phyloP scores from a whole-genome alignment of 2,329 filamentous ascomycete genomes.

The Tricladium varicosporioides region DNA sequence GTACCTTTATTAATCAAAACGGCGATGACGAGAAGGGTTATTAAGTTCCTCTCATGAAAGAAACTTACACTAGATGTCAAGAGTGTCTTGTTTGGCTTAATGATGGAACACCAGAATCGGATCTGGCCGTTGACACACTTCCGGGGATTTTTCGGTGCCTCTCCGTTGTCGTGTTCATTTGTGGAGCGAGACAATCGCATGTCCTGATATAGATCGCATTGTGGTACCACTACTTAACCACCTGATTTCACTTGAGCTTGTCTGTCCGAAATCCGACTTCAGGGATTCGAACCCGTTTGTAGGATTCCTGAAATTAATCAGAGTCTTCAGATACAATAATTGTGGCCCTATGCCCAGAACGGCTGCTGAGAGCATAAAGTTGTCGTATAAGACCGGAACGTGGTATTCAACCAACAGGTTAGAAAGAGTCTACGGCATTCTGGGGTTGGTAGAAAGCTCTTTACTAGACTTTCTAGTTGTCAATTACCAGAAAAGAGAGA shows the following conservation, averaged over 20 bases:
- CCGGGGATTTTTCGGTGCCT: not conserved
- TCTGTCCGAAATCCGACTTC: not conserved
- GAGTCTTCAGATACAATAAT: not conserved
- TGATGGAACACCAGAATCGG: not conserved
- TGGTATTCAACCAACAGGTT: not conserved
- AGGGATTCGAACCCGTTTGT: not conserved
- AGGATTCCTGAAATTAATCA: not conserved
- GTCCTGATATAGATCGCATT: not conserved
- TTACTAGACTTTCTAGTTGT: not conserved
- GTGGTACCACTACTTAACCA: conserved; percentile 1
- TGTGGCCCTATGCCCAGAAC: not conserved
- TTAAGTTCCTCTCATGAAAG: conserved; percentile 1
- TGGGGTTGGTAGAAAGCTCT: conserved; percentile 1
- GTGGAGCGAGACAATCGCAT: conserved; percentile 1
- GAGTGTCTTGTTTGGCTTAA: conserved; percentile 4
- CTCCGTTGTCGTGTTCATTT: not conserved
- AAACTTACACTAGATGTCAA: not conserved
- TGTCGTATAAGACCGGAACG: conserved; percentile 1
- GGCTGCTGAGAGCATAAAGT: not conserved
- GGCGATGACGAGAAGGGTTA: not conserved
- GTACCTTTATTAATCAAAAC: not conserved
- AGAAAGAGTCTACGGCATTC: conserved; percentile 9
- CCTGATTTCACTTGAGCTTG: not conserved
- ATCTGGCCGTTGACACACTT: not conserved
- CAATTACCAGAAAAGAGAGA: too few relatives aligned